Evolutionary conservation across 2,329 filamentous ascomycete genomes (phyloP).

Genomic region (Beauveria australis): DNA sequence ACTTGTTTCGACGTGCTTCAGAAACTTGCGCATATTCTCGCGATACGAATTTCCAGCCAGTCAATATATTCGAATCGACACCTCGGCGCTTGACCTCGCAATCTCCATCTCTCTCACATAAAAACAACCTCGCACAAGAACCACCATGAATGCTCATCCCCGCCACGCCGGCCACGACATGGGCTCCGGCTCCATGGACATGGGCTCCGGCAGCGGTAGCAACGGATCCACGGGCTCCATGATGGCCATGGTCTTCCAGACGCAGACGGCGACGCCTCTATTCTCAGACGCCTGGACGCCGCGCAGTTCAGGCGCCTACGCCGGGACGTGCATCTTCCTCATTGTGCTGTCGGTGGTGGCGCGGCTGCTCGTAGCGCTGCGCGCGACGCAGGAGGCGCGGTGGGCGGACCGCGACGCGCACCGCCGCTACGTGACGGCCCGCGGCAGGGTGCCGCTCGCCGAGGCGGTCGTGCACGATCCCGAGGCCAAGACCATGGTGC

Average conservation of each 20-base stretch:
- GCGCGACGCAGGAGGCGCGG: conserved; percentile 50
- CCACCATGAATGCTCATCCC: not conserved
- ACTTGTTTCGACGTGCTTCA: not conserved
- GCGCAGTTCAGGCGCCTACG: conserved; percentile 60
- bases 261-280: conserved; percentile 38
- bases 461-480: conserved; percentile 51
- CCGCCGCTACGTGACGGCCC: conserved; percentile 69
- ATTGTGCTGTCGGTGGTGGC: conserved; percentile 64
- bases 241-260: conserved; percentile 53
- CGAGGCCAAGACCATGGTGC: conserved; percentile 55
- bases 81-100: not conserved
- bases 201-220: not conserved
- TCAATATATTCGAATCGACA: not conserved
- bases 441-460: conserved; percentile 51
- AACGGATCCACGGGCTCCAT: not conserved
- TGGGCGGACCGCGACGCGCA: conserved; percentile 67
- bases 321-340: conserved; percentile 86
- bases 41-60: not conserved
- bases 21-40: not conserved
- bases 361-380: conserved; percentile 64
- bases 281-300: conserved; percentile 68
- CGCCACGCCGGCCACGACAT: conserved; percentile 8
- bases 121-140: not conserved
- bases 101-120: not conserved
- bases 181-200: conserved; percentile 6